Percentiles rank a stretch among this genome's conserved stretches.
These are phyloP conservation scores for Cenchrus purpureus DNA, from an alignment of 176 grass and related monocot species.

Conservation along the genomic window DNA sequence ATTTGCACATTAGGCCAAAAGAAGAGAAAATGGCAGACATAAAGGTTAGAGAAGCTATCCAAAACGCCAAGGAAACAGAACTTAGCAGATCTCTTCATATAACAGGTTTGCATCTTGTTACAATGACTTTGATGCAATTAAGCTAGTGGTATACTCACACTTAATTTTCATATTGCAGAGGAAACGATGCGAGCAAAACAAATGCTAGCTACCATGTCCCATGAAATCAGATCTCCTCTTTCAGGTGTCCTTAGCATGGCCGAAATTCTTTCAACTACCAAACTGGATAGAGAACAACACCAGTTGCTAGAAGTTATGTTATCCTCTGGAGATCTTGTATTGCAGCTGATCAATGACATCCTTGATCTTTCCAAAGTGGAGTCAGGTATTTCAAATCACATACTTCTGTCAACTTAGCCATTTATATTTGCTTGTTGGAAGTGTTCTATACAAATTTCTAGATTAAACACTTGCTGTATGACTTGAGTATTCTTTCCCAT, in stretches of 20 bases:
- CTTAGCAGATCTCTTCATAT: constrained; percentile 87
- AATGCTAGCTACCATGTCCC: constrained; percentile 97
- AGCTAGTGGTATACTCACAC: constrained; percentile 28
- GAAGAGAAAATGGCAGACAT: constrained; percentile 83
- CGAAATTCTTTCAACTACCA: constrained; percentile 80
- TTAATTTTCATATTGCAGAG: constrained; percentile 54
- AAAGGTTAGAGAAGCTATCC: constrained; percentile 82
- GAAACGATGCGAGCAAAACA: constrained; percentile 98
- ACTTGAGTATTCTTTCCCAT: neutral
- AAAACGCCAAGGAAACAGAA: constrained; percentile 95
- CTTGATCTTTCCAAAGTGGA: constrained; percentile 99
- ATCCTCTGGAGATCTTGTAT: constrained; percentile 95
- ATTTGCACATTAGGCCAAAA: constrained; percentile 54
- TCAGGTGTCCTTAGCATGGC: constrained; percentile 93
- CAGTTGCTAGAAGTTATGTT: constrained; percentile 94
- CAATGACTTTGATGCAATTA: constrained; percentile 11
- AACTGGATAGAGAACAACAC: constrained; percentile 77
- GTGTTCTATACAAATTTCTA: constrained; percentile 22
- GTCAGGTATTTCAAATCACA: constrained; percentile 67
- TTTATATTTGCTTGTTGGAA: constrained; percentile 35
- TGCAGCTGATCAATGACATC: constrained; percentile 96
- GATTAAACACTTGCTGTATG: constrained; percentile 20
- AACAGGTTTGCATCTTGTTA: constrained; percentile 64
- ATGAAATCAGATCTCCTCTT: constrained; percentile 97
- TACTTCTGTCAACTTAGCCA: neutral